Percentiles rank a stretch among this genome's conserved stretches.
These are phyloP conservation scores for Wickerhamiella occidentalis DNA, from an alignment of 805 yeast species.

Conservation along the genomic window DNA sequence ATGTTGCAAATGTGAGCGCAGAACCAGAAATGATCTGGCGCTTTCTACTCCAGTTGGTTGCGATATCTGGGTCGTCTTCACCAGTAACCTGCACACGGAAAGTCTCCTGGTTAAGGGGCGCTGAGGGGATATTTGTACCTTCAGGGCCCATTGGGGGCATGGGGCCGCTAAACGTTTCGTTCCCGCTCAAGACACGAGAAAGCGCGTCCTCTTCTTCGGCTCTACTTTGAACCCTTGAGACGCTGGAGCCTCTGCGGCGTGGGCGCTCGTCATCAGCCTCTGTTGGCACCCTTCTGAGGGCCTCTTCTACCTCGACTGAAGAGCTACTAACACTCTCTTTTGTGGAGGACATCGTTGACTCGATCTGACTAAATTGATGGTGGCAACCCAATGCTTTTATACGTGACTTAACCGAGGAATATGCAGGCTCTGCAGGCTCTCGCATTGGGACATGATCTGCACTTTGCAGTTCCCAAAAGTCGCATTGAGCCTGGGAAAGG, in stretches of 20 bases:
- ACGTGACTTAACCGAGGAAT: too few relatives aligned
- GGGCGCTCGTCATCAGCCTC: neutral
- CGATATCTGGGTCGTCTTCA: slow-evolving; percentile 11
- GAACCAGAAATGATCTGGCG: neutral
- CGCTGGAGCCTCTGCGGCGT: neutral
- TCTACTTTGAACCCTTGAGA: neutral
- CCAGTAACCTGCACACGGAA: slow-evolving; percentile 14
- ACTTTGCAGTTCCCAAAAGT: too few relatives aligned
- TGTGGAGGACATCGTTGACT: neutral
- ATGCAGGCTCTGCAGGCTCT: too few relatives aligned
- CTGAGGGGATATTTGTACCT: slow-evolving; percentile 6
- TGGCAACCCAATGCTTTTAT: too few relatives aligned
- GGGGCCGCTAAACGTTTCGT: neutral
- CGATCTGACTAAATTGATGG: too few relatives aligned
- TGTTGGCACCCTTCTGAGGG: slow-evolving; percentile 2
- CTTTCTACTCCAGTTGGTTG: slow-evolving; percentile 11
- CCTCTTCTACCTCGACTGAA: neutral
- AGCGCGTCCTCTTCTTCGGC: slow-evolving; percentile 7
- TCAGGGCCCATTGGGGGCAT: slow-evolving; percentile 9
- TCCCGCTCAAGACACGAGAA: slow-evolving; percentile 1
- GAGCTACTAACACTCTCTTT: neutral
- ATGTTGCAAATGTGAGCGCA: slow-evolving; percentile 16
- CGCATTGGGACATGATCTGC: too few relatives aligned
- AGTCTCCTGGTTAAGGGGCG: slow-evolving; percentile 3
- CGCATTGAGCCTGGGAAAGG: too few relatives aligned